A percentile compares a stretch with the other conserved stretches of the same genome.
These are phyloP conservation scores for Setaria viridis DNA, from an alignment of 202 grass and related monocot species.

Conservation along the genomic window DNA sequence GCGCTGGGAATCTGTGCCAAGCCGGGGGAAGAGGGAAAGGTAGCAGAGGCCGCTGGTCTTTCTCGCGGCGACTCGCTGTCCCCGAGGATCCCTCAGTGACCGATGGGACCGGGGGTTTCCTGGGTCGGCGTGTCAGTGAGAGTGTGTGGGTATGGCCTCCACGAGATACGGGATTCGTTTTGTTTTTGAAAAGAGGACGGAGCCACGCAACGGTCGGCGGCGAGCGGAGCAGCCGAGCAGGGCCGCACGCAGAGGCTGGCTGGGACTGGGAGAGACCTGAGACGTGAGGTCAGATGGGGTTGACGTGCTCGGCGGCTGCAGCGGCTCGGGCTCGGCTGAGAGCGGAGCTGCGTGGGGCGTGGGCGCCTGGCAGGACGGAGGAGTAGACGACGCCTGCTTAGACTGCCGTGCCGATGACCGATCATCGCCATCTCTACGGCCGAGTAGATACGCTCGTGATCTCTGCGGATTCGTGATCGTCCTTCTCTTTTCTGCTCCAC, in stretches of 20 bases:
- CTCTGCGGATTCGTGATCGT: neutral
- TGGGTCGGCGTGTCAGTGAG: neutral
- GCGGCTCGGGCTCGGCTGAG: neutral
- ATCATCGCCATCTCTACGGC: neutral
- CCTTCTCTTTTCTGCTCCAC: neutral
- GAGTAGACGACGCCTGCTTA: neutral
- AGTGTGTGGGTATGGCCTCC: accelerated
- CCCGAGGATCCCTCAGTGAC: accelerated
- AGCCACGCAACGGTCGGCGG: conserved; percentile 44
- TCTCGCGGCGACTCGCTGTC: neutral
- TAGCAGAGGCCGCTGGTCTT: conserved; percentile 15
- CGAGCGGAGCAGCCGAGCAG: neutral
- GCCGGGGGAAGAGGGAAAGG: conserved; percentile 54
- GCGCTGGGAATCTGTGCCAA: conserved; percentile 59
- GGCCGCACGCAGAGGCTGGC: too few relatives aligned
- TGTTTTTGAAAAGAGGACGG: conserved; percentile 14
- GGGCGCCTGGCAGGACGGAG: neutral
- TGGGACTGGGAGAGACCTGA: neutral
- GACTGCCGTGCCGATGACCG: neutral
- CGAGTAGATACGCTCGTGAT: neutral
- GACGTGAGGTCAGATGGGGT: neutral
- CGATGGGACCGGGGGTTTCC: accelerated
- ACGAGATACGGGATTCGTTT: neutral
- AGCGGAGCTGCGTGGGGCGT: neutral
- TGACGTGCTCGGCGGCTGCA: neutral